Evolutionary conservation across 805 yeast genomes (phyloP), one percentile per base, ranked within the genome.

Genomic region (Ogataea paradorogensis): DNA sequence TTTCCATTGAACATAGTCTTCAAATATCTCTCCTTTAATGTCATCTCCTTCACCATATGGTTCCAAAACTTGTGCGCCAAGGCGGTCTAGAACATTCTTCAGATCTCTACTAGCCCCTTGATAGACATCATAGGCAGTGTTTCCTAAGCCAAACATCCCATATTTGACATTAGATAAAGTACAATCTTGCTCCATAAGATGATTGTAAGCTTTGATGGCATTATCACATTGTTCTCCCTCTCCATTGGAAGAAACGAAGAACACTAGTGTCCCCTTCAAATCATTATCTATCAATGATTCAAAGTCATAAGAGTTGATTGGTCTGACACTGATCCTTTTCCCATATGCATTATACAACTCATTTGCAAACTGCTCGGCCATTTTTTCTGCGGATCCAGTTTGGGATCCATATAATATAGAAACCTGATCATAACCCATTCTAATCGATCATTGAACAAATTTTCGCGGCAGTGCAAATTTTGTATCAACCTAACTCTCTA

Each of bases 151-250:
- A 60, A 90, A 91, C 27, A 87, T 67, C 38, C 86, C 75, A 62
- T 68, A 87, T 45, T 70, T 74, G 45, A 85, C 57, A 45, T 71
- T 73, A 8, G 67, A 53, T 51, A 82, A 66, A 30, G 50, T 48
- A 67, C 74, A 14, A 70, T 75, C 20, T 71, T 26, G 18, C 4
- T 35, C 42, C 22, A 22, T 11, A 28, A 55, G 70, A 56, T 62
- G 73, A 34, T 78, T 78, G 56, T 74, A 80, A 55, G 89, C 83
- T 15, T 74, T 75, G 21, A 76, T 71, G 4, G 95, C 91, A 53
- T 86, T 85, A 59, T 90, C 96, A 22, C 98, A 90, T 49, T 95
- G 95, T 59, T 91, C 98, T 55, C 98, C 98, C 63, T 91, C 97
- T 46, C 98, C 98, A 56, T 90, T 89, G 7, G 96, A 84, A 20